Percentiles rank a stretch among this genome's conserved stretches.
These are phyloP conservation scores for Apiospora saccharicola DNA, from an alignment of 2,329 filamentous ascomycete species.

Conservation along the genomic window DNA sequence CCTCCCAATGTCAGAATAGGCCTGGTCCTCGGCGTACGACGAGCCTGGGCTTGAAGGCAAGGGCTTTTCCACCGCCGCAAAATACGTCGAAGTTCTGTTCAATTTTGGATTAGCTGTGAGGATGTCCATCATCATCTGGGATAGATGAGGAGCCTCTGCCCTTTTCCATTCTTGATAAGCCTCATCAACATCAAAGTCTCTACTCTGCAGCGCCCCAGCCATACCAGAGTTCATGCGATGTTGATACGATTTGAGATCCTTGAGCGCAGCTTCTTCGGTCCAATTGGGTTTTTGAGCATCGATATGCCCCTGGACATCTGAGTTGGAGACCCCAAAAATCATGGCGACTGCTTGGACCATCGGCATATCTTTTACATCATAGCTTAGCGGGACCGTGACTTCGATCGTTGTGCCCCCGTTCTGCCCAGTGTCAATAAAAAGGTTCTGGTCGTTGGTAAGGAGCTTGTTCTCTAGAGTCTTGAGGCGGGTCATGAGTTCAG, in stretches of 20 bases:
- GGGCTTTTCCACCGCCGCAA: slow-evolving; percentile 55
- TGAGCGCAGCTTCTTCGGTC: slow-evolving; percentile 91
- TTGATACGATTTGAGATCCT: slow-evolving; percentile 93
- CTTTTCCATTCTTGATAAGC: slow-evolving; percentile 91
- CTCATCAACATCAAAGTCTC: slow-evolving; percentile 91
- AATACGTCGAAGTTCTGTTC: slow-evolving; percentile 72
- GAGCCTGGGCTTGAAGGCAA: slow-evolving; percentile 63
- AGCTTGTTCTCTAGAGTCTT: slow-evolving; percentile 90
- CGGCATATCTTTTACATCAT: slow-evolving; percentile 97
- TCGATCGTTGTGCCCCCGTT: slow-evolving; percentile 75
- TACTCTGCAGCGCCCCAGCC: slow-evolving; percentile 76
- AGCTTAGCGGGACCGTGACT: slow-evolving; percentile 81
- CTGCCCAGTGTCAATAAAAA: slow-evolving; percentile 69
- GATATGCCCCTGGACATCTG: slow-evolving; percentile 86
- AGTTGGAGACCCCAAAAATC: slow-evolving; percentile 82
- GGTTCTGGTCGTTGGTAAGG: slow-evolving; percentile 90
- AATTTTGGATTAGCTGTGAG: slow-evolving; percentile 86
- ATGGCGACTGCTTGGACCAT: slow-evolving; percentile 86
- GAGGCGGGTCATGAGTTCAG: slow-evolving; percentile 82
- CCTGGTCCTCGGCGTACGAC: slow-evolving; percentile 58
- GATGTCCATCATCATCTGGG: slow-evolving; percentile 92
- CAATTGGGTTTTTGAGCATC: slow-evolving; percentile 80
- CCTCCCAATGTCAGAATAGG: slow-evolving; percentile 61
- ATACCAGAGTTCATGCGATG: slow-evolving; percentile 84
- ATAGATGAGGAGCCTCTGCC: slow-evolving; percentile 84